A percentile compares a stretch with the other conserved stretches of the same genome.
Evolutionary conservation across 176 grass and related monocot genomes (phyloP).

Genomic region (Themeda triandra): DNA sequence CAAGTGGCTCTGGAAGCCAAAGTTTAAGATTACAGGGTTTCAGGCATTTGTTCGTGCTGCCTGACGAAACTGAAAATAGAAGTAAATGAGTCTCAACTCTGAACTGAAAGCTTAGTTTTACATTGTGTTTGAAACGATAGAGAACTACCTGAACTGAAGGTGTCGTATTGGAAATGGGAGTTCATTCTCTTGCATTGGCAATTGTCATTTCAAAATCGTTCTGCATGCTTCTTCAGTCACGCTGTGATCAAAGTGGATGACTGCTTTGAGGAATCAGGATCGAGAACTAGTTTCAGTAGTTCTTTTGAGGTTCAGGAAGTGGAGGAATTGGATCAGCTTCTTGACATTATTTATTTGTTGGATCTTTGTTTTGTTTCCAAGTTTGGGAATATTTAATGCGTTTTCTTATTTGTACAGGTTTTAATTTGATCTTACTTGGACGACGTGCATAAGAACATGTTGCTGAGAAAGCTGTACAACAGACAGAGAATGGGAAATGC

Average conservation of each 20-base stretch:
- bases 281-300: neutral
- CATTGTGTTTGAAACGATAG: no score
- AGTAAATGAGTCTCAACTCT: no score
- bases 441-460: neutral
- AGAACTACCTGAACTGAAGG: no score
- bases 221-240: neutral
- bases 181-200: neutral
- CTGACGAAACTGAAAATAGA: no score
- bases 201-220: neutral
- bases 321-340: neutral
- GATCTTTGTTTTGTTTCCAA: neutral
- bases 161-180: neutral
- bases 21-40: no score
- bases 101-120: no score
- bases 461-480: neutral
- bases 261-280: neutral
- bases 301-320: neutral
- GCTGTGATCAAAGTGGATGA: neutral
- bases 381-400: neutral
- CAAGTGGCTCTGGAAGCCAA: no score
- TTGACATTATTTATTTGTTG: neutral
- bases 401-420: neutral
- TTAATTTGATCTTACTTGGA: neutral
- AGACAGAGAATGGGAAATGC: neutral
- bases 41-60: no score